Base-by-base conservation (phyloP, 2,329 filamentous ascomycete genomes). In the Coniochaeta ligniaria region DNA sequence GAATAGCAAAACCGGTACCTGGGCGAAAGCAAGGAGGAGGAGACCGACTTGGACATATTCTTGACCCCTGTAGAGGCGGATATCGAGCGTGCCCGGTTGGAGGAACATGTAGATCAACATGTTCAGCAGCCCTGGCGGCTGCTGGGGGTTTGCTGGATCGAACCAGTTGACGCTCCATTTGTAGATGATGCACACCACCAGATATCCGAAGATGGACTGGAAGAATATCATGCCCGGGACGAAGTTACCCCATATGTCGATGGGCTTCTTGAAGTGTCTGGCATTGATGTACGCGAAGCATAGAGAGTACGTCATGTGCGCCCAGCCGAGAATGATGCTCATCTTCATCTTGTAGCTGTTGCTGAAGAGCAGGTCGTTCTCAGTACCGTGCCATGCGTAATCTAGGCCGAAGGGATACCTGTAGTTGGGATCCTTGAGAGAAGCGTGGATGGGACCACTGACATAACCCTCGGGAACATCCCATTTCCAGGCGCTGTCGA, bases 311-410 rank as follows among this genome's bases (percentile, higher is more conserved):
- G 95, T 99, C 95, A 99, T 99, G 79, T 97, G 93, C 62, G 86
- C 86, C 95, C 96, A 99, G 74, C 96, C 95, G 66, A 99, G 84
- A 66, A 99, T 85, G 72, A 99, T 97, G 80, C 91, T 96, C 78
- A 99, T 90, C 83, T 99, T 99, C 95, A 99, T 99, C 87, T 99
- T 99, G 84, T 95, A 96, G 76, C 91, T 96, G 88, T 99, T 99
- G 74, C 86, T 90, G 79, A 99, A 99, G 57, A 99, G 84, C 22
- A 99, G 83, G 63, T 96, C 90, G 70, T 99, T 99, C 70, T 98
- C 94, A 14, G 92, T 90, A 62, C 90, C 92, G 73, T 99, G 96
- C 95, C 95, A 99, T 71, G 89, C 90, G 87, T 89, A 96, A 72
- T 99, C 95, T 63, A 99, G 78, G 67, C 95, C 95, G 71, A 99